A percentile compares a stretch with the other conserved stretches of the same genome.
Conservation (phyloP, 768 basidiomycete genomes). For the Chalciporus chontae region DNA sequence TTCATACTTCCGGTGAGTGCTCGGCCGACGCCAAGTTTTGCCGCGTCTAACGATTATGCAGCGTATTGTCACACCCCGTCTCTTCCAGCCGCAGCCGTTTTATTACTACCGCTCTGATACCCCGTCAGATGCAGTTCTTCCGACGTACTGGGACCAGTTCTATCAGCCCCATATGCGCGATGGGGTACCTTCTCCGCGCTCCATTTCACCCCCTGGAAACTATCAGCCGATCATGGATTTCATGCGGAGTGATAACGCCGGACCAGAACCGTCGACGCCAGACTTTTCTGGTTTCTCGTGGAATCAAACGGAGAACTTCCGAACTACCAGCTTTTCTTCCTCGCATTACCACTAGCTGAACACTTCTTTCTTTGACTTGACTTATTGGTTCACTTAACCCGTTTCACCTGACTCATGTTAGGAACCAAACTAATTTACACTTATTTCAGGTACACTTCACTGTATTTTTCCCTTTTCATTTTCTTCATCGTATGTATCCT, state of each 20-base stretch:
- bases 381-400: constrained; percentile 28
- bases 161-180: background rate
- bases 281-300: constrained; percentile 23
- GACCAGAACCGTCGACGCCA: constrained; percentile 7
- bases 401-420: background rate
- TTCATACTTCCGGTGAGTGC: constrained; percentile 12
- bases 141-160: constrained; percentile 2
- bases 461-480: constrained; percentile 19
- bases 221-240: constrained; percentile 15
- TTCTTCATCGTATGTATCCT: constrained; percentile 10
- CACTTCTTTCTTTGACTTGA: constrained; percentile 9
- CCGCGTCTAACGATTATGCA: constrained; percentile 4
- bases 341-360: constrained; percentile 18
- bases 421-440: constrained; percentile 17
- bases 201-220: constrained; percentile 1
- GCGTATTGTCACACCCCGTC: constrained; percentile 2
- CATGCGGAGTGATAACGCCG: background rate
- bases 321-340: background rate
- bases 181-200: background rate
- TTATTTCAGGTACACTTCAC: constrained; percentile 5
- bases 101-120: background rate
- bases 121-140: background rate
- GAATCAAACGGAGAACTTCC: constrained; percentile 19
- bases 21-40: background rate
- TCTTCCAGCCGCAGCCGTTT: constrained; percentile 2